These are phyloP conservation scores for Thielaviopsis ethacetica DNA, from an alignment of 2,329 filamentous ascomycete species.

Conservation along the genomic window DNA sequence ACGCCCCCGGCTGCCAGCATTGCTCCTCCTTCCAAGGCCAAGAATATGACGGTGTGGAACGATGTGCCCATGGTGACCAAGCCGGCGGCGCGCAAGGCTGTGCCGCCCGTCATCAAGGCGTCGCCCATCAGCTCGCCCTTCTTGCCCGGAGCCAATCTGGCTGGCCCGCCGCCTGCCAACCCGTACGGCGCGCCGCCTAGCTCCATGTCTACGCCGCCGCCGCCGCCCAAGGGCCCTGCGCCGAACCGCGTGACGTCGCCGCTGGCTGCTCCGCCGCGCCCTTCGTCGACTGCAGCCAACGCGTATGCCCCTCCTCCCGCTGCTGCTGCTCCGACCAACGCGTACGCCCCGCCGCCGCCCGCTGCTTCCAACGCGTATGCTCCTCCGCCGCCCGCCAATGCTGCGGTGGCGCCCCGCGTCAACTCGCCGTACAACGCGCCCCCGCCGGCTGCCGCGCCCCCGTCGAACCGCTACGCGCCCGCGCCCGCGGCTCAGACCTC, in stretches of 20 bases:
- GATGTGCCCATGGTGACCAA: conserved; percentile 80
- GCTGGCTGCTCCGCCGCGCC: conserved; percentile 30
- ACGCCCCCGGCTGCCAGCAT: conserved; percentile 33
- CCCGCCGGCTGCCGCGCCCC: conserved; percentile 53
- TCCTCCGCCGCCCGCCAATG: conserved; percentile 37
- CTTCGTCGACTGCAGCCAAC: conserved; percentile 12
- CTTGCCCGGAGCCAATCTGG: conserved; percentile 41
- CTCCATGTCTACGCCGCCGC: conserved; percentile 52
- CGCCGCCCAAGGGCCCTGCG: conserved; percentile 66
- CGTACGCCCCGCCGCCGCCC: conserved; percentile 32
- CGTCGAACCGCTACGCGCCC: conserved; percentile 61
- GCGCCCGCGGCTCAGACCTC: conserved; percentile 33
- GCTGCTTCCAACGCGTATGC: conserved; percentile 48
- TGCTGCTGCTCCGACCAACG: conserved; percentile 39
- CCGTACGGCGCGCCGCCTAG: conserved; percentile 45
- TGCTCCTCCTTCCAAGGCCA: conserved; percentile 48
- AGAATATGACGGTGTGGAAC: conserved; percentile 76
- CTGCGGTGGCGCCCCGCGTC: conserved; percentile 48
- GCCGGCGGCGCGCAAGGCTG: conserved; percentile 44
- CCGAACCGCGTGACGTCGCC: conserved; percentile 60
- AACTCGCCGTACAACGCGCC: conserved; percentile 68
- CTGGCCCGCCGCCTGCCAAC: conserved; percentile 40
- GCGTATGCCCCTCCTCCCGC: conserved; percentile 35
- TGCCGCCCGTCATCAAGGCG: conserved; percentile 47
- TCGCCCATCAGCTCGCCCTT: conserved; percentile 62